A percentile compares a stretch with the other conserved stretches of the same genome.
phyloP scores from a whole-genome alignment of 2,329 filamentous ascomycete genomes.

The Colletotrichum sp. region DNA sequence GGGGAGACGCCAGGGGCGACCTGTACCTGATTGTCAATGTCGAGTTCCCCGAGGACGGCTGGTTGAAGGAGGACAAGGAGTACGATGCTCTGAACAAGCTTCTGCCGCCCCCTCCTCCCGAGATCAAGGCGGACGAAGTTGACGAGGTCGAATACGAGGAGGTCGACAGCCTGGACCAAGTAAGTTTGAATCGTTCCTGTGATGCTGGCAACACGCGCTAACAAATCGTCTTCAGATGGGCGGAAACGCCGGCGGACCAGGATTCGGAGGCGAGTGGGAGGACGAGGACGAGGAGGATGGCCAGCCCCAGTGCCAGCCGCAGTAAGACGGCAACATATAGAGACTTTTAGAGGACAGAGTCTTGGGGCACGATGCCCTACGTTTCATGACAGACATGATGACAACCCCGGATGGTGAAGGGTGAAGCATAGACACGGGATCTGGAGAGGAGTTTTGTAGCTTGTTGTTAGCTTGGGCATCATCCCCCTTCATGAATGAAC shows the following conservation, averaged over 20 bases:
- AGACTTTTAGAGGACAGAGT: constrained; percentile 14
- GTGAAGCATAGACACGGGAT: constrained; percentile 16
- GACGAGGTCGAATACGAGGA: constrained; percentile 89
- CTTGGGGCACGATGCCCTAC: constrained; percentile 12
- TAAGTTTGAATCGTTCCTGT: constrained; percentile 37
- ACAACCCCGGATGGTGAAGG: constrained; percentile 14
- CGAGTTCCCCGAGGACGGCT: constrained; percentile 86
- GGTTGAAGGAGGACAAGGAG: constrained; percentile 75
- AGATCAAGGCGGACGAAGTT: constrained; percentile 73
- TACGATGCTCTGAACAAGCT: constrained; percentile 76
- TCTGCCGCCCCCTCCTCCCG: constrained; percentile 68
- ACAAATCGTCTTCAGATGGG: constrained; percentile 62
- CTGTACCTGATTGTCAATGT: constrained; percentile 87
- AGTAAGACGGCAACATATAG: constrained; percentile 51
- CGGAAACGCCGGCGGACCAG: constrained; percentile 71
- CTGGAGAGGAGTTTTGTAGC: constrained; percentile 20
- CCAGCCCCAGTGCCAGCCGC: constrained; percentile 74
- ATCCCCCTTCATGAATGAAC: constrained; percentile 21
- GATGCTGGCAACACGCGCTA: constrained; percentile 23
- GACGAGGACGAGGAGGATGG: constrained; percentile 73
- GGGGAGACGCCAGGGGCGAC: constrained; percentile 82
- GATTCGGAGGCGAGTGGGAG: constrained; percentile 71
- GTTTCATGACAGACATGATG: constrained; percentile 19
- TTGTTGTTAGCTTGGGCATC: constrained; percentile 20
- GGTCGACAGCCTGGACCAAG: constrained; percentile 83